Conservation (phyloP, 371 early-diverging fungal genomes). For the Coemansia sp. region DNA sequence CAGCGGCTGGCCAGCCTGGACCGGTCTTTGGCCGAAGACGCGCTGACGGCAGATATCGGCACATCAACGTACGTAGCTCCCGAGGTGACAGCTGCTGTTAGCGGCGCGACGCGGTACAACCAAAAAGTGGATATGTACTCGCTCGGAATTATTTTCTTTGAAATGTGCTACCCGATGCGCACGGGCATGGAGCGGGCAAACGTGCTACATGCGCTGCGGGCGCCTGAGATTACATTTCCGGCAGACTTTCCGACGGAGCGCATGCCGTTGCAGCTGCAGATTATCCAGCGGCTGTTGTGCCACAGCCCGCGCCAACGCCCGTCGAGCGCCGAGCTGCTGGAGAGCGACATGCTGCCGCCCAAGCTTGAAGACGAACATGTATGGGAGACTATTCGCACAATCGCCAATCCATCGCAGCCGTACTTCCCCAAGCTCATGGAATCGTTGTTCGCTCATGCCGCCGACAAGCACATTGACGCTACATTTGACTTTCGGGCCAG, state of each 20-base stretch:
- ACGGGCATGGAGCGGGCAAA: slow-evolving; percentile 81
- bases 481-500: slow-evolving; percentile 82
- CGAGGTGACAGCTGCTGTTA: slow-evolving; percentile 71
- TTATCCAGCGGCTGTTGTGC: slow-evolving; percentile 71
- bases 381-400: slow-evolving; percentile 84
- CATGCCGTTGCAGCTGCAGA: slow-evolving; percentile 62
- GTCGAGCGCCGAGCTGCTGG: slow-evolving; percentile 78
- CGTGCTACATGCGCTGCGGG: slow-evolving; percentile 59
- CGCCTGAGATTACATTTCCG: slow-evolving; percentile 69
- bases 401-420: slow-evolving; percentile 85
- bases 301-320: slow-evolving; percentile 82
- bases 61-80: slow-evolving; percentile 91
- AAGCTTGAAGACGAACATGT: slow-evolving; percentile 90
- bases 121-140: slow-evolving; percentile 82
- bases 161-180: slow-evolving; percentile 69
- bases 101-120: slow-evolving; percentile 61
- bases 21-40: slow-evolving; percentile 51
- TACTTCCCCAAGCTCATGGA: slow-evolving; percentile 82
- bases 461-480: slow-evolving; percentile 84
- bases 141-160: slow-evolving; percentile 71
- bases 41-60: slow-evolving; percentile 70
- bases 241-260: slow-evolving; percentile 64
- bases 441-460: slow-evolving; percentile 74
- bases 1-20: slow-evolving; percentile 55
- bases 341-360: slow-evolving; percentile 76